Base-by-base conservation (phyloP, 1,284 basidiomycete genomes). In the Ganoderma meredithae region DNA sequence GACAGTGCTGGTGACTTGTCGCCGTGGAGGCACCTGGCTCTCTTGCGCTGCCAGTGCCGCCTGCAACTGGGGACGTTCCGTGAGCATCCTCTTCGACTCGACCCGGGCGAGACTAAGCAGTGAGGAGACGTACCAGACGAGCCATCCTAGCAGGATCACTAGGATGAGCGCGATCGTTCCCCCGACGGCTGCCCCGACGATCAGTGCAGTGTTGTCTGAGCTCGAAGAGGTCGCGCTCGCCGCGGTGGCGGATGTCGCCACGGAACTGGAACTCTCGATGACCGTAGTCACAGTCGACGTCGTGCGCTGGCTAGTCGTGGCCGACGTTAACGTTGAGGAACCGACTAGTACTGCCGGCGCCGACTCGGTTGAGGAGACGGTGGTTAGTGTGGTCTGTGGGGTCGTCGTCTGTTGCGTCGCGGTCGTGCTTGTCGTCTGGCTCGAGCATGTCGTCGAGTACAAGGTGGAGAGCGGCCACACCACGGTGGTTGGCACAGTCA, bases 391-490 rank as follows among this genome's bases (percentile, higher is more conserved):
- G 27, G 7, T 53, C 22, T 53, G 47, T 7, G 47, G 7, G 8
- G n/a, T 49, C n/a, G 47, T 49, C 27, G n/a, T n/a, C 56, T 41
- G 43, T 22, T 58, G n/a, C n/a, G n/a, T n/a, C n/a, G n/a, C n/a
- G 68, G 53, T 22, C 1, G 61, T n/a, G 1, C 62, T 40, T 31
- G 67, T 13, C 15, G 59, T 60, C 43, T 58, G 60, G 64, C 60
- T 64, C 8, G 75, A 52, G 22, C 76, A 72, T 22, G 75, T 76
- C 17, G 82, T 77, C 3, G 79, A 76, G 71, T 80, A 85, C 40
- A 84, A 72, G 2, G 83, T 84, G 10, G 78, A 75, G 0, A 80
- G 85, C 1, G 84, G 77, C 13, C 74, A 71, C 15, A 76, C 73
- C 17, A 76, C 67, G 13, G 73, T 76, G 33, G 80, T 70, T 8